Base-by-base conservation (phyloP, 805 yeast genomes). In the Metschnikowia lunata region DNA sequence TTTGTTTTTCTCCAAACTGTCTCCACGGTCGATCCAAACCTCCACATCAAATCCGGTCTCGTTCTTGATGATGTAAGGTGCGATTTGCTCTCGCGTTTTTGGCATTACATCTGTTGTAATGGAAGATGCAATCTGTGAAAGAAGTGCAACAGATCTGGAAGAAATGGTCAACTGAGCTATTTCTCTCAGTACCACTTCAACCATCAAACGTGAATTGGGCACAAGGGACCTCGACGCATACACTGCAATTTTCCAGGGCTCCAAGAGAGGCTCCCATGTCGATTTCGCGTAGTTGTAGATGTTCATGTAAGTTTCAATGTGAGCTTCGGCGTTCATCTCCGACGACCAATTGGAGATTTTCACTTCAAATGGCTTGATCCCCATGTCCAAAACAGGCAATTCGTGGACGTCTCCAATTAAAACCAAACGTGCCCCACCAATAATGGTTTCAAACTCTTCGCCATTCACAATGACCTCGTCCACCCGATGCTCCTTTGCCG, bases 181-280 rank as follows among this genome's bases (percentile, higher is more conserved):
- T 51, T 85, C 78, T 46, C 88, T 71, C 0, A 97, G 83, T n/a
- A 79, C 77, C 6, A 93, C 67, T 56, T 88, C 90, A 36, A 91
- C 70, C 30, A 74, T 59, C 3, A 84, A 55, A 14, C 78, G 69
- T 6, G 75, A 69, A 6, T 73, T 72, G 0, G 79, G 75, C 11
- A 69, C 71, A 0, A 58, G 47, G 0, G 65, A 64, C 42, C 76
- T 78, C 1, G 86, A 71, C 1, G 85, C 79, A 59, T 85, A 88
- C 10, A 87, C 64, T 0, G 88, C 81, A 40, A 91, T 70, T 7
- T 88, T 83, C 86, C 96, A 85, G 0, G 91, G 83, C 57, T 93
- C 99, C 39, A 93, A 62, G 37, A 93, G 68, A 0, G 99, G 97
- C 57, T 93, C 98, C 98, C 99, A 90, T 0, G 88, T 78, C 3